A percentile compares a stretch with the other conserved stretches of the same genome.
Conservation (phyloP, 148 eudicot genomes). For the Drosera capensis region DNA sequence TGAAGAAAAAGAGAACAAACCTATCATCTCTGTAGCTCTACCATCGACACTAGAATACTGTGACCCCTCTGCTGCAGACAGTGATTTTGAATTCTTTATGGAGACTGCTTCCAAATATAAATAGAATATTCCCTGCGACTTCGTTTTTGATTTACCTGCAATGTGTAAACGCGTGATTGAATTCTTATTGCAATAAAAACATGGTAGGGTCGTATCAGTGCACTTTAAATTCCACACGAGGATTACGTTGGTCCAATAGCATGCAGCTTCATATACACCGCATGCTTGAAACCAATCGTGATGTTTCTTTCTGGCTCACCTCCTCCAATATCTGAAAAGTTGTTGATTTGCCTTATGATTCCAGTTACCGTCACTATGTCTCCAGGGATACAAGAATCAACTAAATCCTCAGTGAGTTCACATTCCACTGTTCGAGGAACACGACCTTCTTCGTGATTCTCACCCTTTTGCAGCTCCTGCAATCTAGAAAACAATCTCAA, state of each 20-base stretch:
- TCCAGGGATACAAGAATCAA: slow-evolving; percentile 96
- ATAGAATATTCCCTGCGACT: slow-evolving; percentile 81
- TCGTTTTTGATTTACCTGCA: slow-evolving; percentile 92
- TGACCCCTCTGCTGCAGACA: slow-evolving; percentile 31
- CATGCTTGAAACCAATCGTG: neutral
- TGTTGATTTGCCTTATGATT: slow-evolving; percentile 82
- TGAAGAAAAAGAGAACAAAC: slow-evolving; percentile 75
- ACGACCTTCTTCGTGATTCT: slow-evolving; percentile 97
- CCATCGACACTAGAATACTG: slow-evolving; percentile 29
- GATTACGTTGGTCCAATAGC: too few species aligned
- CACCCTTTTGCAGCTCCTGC: slow-evolving; percentile 88
- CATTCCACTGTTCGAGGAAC: slow-evolving; percentile 98
- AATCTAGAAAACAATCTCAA: slow-evolving; percentile 23
- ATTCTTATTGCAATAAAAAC: neutral
- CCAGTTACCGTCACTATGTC: slow-evolving; percentile 92
- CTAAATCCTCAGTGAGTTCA: slow-evolving; percentile 90
- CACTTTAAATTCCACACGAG: too few species aligned
- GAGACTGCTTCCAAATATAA: slow-evolving; percentile 91
- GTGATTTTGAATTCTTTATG: slow-evolving; percentile 71
- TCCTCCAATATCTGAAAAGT: slow-evolving; percentile 99
- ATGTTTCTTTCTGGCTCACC: slow-evolving; percentile 23
- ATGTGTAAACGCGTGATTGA: neutral
- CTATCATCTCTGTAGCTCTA: slow-evolving; percentile 56
- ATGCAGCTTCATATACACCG: neutral
- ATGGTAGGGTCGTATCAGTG: too few species aligned